Base-by-base conservation (phyloP, 257 asterid genomes). In the Cinchona pubescens region DNA sequence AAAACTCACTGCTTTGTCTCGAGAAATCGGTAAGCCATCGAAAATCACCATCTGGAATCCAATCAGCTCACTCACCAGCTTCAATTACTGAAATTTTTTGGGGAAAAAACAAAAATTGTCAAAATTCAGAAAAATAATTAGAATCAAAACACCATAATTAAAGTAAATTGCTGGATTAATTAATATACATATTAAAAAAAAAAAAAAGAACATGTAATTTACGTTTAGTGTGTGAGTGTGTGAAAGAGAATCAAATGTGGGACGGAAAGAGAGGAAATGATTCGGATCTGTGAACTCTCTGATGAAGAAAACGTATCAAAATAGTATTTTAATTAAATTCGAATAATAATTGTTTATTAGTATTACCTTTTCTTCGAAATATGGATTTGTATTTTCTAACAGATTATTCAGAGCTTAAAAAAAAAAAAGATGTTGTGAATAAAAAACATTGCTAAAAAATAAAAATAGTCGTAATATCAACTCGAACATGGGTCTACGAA, bases 21-120 rank as follows among this genome's bases (percentile, higher is more conserved):
- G 85, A 63, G 99, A 86, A 83, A 94, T 82, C 63, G 99, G 99
- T 75, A 94, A 90, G 30, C 97, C 98, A 66, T 91, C 97, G 80
- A 94, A 92, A 73, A 87, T 84, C 67, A 96, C 93, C 99, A 94
- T 94, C 90, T 82, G 82, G 82, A 83, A 76, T 55, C 76, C 82
- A 81, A 61, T 70, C 87, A 86, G 85, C 87, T 77, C 85, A 79
- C 77, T 35, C 79, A 65, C 76, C 74, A 78, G 75, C 81, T 71
- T 60, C 71, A 66, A 67, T 34, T 38, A 68, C 76, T 69, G 71
- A 65, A 64, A 27, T 7, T 67, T 40, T 58, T 40, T 1, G 38
- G 66, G 34, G n/a, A 21, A 40, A 27, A 60, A 49, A 32, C 27
- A 69, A 14, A 48, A 74, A n/a, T 25, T 49, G 49, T 6, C 19